These are phyloP conservation scores for Aspergillus transmontanensis DNA, from an alignment of 2,329 filamentous ascomycete genomes.

Conservation along the genomic window DNA sequence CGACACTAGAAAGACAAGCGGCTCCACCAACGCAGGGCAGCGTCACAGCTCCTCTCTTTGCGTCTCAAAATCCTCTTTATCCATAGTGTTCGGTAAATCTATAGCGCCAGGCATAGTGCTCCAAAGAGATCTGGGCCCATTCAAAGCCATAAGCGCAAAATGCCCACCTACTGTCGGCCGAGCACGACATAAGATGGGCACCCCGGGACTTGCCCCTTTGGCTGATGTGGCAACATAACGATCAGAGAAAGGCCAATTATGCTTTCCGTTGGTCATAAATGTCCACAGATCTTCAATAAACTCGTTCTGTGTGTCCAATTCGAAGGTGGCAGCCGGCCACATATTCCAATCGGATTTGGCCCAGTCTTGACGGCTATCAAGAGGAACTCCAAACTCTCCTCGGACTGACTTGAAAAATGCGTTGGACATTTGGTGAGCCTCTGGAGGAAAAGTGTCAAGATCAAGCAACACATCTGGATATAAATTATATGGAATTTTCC, in stretches of 20 bases:
- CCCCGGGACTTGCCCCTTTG: conserved; percentile 33
- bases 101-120: conserved; percentile 13
- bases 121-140: conserved; percentile 31
- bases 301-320: conserved; percentile 30
- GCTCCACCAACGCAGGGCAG: neutral
- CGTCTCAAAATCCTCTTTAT: conserved; percentile 4
- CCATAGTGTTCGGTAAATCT: neutral
- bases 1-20: neutral
- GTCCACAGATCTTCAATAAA: conserved; percentile 46
- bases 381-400: conserved; percentile 40
- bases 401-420: conserved; percentile 41
- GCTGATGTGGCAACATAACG: conserved; percentile 41
- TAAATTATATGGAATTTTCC: conserved; percentile 46
- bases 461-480: conserved; percentile 45
- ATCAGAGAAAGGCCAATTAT: conserved; percentile 49
- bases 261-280: conserved; percentile 46
- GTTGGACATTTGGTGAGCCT: conserved; percentile 39
- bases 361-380: conserved; percentile 45
- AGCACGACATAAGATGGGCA: conserved; percentile 38
- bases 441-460: conserved; percentile 40
- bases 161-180: conserved; percentile 48
- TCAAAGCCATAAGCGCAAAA: conserved; percentile 45
- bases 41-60: conserved; percentile 21
- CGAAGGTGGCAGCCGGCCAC: conserved; percentile 43
- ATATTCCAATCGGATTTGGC: conserved; percentile 51